phyloP scores from a whole-genome alignment of 495 filamentous ascomycete species.

The Penicillium soppii region DNA sequence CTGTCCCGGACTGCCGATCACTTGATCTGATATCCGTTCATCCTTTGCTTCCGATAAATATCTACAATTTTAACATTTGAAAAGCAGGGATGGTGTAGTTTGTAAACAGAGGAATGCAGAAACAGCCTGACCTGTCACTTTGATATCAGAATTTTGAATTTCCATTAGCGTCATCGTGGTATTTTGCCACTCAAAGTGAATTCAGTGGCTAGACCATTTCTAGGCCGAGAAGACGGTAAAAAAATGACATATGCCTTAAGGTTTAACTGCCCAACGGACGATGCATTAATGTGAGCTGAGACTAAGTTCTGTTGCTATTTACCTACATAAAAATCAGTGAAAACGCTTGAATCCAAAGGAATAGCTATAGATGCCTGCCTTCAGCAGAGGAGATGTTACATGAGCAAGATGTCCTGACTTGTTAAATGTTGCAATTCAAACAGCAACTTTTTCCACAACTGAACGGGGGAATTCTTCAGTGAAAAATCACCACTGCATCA shows the following conservation, averaged over 20 bases:
- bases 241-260: no score
- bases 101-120: background rate
- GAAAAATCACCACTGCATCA: slow-evolving; percentile 3
- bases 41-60: background rate
- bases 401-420: background rate
- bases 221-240: background rate
- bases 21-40: background rate
- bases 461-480: slow-evolving; percentile 1
- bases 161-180: background rate
- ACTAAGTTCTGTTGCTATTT: background rate
- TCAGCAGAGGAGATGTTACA: background rate
- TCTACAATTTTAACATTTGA: background rate
- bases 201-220: background rate
- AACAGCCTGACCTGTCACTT: slow-evolving; percentile 16
- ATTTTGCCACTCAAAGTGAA: background rate
- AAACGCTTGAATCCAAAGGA: slow-evolving; percentile 2
- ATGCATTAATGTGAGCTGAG: background rate
- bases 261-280: no score
- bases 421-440: slow-evolving; percentile 6
- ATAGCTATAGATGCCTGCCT: background rate
- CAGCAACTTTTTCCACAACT: slow-evolving; percentile 6
- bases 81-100: background rate
- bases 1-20: background rate
- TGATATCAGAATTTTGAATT: background rate
- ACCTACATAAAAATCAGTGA: background rate